Evolutionary conservation across 1,139 yeast genomes (phyloP), one percentile per base, ranked within the genome.

Genomic region (Yamadazyma mexicana): DNA sequence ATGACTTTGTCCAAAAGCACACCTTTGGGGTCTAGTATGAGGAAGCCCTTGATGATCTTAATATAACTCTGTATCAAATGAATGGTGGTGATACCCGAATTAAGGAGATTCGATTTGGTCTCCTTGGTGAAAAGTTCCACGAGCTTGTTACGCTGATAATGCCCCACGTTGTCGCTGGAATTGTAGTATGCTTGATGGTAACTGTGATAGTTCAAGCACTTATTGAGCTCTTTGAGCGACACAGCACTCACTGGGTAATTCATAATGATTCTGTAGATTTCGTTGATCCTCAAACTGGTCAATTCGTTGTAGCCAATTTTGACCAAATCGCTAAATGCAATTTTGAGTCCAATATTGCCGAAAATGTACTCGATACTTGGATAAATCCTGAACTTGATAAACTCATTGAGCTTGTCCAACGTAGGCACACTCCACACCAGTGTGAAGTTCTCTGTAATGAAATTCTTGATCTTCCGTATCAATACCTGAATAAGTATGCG

Each of bases 21-120:
- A 0, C 96, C 97, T 32, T 87, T 75, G 2, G 96, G 95, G 52
- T 92, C 98, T n/a, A 92, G 68, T 0, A 83, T 64, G 22, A 85
- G 60, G 46, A 92, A 87, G 0, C 91, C 74, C 47, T 79, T 75
- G 35, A 91, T 84, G 0, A 94, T 81, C 18, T 81, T 76, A 3
- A 86, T 80, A 54, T 87, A 91, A 34, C 77, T 77, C 2, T 79
- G 62, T 18, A 92, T 75, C 3, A 89, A 83, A 42, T 83, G 89
- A 2, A 77, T 73, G 0, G 98, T 92, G 49, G 86, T 82, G 0
- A 86, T 78, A 9, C 96, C 96, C 1, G 96, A 87, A 53, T 88
- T 94, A 15, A 91, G 64, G 9, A 89, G 61, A 33, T 76, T 62
- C 23, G 55, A 56, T 16, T 73, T 62, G 44, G 91, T 81, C 2